Evolutionary conservation across 495 filamentous ascomycete genomes (phyloP).

Genomic region (Aspergillus taichungensis): DNA sequence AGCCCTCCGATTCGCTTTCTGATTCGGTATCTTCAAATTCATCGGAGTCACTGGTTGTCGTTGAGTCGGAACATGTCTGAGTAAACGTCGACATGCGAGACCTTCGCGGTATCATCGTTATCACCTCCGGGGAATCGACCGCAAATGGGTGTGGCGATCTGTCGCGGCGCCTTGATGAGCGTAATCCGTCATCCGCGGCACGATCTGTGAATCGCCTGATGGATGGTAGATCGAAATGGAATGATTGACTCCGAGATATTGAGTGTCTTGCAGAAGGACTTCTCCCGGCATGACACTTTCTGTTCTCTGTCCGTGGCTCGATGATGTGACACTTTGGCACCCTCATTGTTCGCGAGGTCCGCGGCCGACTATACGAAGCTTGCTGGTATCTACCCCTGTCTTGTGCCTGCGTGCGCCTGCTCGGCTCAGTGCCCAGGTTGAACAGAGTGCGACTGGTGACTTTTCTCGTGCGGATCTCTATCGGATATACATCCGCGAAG

Average conservation of each 20-base stretch:
- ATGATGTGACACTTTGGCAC: conserved; percentile 7
- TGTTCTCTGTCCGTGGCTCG: conserved; percentile 1
- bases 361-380: conserved; percentile 2
- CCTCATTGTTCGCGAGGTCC: neutral
- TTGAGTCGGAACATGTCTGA: conserved; percentile 4
- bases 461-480: conserved; percentile 15
- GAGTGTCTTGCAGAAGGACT: conserved; percentile 2
- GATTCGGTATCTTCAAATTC: neutral
- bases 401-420: conserved; percentile 2
- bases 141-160: conserved; percentile 9
- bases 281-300: too few species aligned
- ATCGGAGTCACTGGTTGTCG: neutral
- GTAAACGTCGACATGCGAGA: neutral
- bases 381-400: conserved; percentile 8
- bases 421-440: conserved; percentile 3
- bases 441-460: conserved; percentile 8
- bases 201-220: neutral
- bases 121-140: conserved; percentile 5
- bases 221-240: conserved; percentile 10
- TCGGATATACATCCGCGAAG: conserved; percentile 7
- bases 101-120: neutral
- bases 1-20: neutral
- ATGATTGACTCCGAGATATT: conserved; percentile 8
- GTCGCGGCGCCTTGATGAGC: conserved; percentile 2
- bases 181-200: neutral